phyloP scores from a whole-genome alignment of 1,139 yeast genomes.

The Hanseniaspora sp. region DNA sequence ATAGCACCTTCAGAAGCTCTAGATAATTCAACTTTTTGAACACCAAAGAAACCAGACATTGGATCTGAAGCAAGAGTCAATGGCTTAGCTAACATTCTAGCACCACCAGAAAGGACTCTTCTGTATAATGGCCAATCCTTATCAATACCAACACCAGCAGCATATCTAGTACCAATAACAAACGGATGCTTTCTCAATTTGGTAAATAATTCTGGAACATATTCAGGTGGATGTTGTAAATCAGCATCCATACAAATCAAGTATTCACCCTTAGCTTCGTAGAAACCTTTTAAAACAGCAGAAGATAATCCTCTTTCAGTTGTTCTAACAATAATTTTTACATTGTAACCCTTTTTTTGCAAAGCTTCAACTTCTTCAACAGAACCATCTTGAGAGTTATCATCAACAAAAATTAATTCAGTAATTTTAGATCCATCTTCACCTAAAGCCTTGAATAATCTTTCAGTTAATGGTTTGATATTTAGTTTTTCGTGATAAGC shows the following conservation, averaged over 20 bases:
- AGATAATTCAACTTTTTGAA: conserved; percentile 34
- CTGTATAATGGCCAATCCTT: conserved; percentile 41
- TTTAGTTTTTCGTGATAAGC: conserved; percentile 39
- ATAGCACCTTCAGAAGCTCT: conserved; percentile 29
- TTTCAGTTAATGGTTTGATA: conserved; percentile 37
- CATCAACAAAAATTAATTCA: conserved; percentile 39
- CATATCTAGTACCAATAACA: conserved; percentile 39
- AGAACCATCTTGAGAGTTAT: conserved; percentile 40
- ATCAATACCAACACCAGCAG: conserved; percentile 41
- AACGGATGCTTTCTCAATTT: conserved; percentile 33
- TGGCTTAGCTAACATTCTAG: conserved; percentile 37
- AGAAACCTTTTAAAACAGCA: conserved; percentile 37
- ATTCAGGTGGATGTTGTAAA: conserved; percentile 40
- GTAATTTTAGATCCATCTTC: conserved; percentile 32
- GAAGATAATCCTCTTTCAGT: conserved; percentile 38
- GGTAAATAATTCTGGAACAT: conserved; percentile 35
- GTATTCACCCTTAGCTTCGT: conserved; percentile 36
- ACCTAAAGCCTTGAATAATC: conserved; percentile 38
- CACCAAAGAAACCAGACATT: conserved; percentile 40
- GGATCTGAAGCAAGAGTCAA: conserved; percentile 39
- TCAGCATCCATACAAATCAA: conserved; percentile 41
- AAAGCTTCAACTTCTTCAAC: conserved; percentile 38
- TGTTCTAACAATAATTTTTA: conserved; percentile 37
- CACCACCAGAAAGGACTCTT: conserved; percentile 37
- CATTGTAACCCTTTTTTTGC: conserved; percentile 36